Evolutionary conservation across 345 rosid genomes (phyloP), one percentile per base, ranked within the genome.

Genomic region (Theobroma cacao): DNA sequence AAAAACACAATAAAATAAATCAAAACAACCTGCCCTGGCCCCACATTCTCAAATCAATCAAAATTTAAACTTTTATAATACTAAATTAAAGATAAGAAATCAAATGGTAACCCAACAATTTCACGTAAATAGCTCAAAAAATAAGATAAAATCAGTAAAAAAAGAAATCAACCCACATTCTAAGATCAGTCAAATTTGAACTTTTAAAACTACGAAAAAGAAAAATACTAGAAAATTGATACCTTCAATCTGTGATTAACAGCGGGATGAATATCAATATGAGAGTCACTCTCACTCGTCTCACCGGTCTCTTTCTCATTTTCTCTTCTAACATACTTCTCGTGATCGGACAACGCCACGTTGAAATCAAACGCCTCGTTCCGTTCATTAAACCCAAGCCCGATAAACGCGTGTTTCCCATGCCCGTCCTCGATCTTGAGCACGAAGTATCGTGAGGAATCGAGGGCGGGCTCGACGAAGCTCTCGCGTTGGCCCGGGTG

Each of bases 311-410:
- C 98, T 78, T 92, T 94, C 84, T 94, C 99, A 17, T 84, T 82
- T 80, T 89, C 94, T 85, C 98, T 88, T 83, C 87, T 90, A 18
- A 93, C 91, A 48, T 94, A 91, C 90, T 94, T 97, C 62, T 94
- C 98, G 77, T 94, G 99, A 90, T 94, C 98, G 76, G 99, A 97
- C 80, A 97, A 83, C 2, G 99, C 98, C 11, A 97, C 99, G 65
- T 97, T 97, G 90, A 97, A 97, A 92, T 97, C 99, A 74, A 94
- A 97, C 14, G 99, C 99, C 76, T 97, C 99, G 70, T 97, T 97
- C 82, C 99, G 84, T 84, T 96, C 99, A 13, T 85, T 58, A 63
- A 96, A 96, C 20, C 99, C 99, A n/a, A 96, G 81, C 36, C 99
- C 99, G 40, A 96, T 88, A 69, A 96, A 96, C 24, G 99, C 99